phyloP scores from a whole-genome alignment of 2,329 filamentous ascomycete species.

The Hymenoscyphus infarciens region DNA sequence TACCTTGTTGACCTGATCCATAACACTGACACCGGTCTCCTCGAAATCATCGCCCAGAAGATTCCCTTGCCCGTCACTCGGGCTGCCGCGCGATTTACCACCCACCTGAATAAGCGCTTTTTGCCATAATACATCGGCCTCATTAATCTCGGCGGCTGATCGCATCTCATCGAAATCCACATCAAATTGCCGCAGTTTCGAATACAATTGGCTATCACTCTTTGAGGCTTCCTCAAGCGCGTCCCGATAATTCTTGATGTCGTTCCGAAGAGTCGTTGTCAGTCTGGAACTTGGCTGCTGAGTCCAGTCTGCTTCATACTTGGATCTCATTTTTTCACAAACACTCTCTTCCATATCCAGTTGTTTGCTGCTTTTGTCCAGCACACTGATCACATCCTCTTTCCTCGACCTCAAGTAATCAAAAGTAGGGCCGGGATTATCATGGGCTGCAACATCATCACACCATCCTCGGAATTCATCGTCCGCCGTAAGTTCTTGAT shows the following conservation, averaged over 20 bases:
- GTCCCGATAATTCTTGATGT: constrained; percentile 83
- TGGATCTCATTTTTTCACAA: constrained; percentile 98
- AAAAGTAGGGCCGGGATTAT: constrained; percentile 74
- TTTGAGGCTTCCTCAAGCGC: constrained; percentile 84
- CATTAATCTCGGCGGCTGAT: constrained; percentile 77
- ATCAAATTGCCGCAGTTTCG: constrained; percentile 82
- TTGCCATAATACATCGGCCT: constrained; percentile 86
- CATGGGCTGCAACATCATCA: constrained; percentile 82
- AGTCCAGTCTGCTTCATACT: constrained; percentile 94
- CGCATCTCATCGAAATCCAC: constrained; percentile 94
- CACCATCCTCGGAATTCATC: constrained; percentile 94
- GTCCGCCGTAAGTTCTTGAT: constrained; percentile 83
- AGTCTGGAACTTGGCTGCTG: constrained; percentile 91
- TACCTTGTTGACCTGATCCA: constrained; percentile 83
- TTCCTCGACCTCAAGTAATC: constrained; percentile 76
- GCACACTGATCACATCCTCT: constrained; percentile 63
- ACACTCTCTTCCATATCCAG: constrained; percentile 96
- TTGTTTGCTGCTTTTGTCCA: constrained; percentile 82
- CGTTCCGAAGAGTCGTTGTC: constrained; percentile 80
- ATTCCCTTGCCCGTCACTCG: constrained; percentile 61
- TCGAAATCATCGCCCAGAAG: constrained; percentile 90
- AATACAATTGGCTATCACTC: constrained; percentile 80
- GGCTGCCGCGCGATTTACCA: constrained; percentile 55
- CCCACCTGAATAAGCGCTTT: constrained; percentile 77
- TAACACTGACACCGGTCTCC: constrained; percentile 73